Conservation (phyloP, 2,329 filamentous ascomycete genomes). For the Phaeosphaeriaceae sp. region DNA sequence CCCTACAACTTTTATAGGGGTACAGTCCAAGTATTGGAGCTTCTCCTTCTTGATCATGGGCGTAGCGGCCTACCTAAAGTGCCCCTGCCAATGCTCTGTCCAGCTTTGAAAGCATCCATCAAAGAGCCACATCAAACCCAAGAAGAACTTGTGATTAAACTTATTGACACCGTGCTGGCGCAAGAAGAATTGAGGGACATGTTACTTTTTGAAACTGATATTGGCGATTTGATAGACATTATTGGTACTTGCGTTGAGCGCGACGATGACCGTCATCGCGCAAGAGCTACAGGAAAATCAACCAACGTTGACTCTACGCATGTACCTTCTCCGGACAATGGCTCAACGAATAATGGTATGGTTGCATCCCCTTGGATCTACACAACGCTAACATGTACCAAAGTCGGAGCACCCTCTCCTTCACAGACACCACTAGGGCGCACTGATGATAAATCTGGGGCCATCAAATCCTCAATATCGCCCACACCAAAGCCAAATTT, state of each 20-base stretch:
- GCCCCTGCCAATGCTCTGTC: conserved; percentile 42
- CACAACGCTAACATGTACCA: neutral
- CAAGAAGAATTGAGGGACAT: conserved; percentile 61
- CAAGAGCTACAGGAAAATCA: conserved; percentile 11
- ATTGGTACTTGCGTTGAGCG: conserved; percentile 59
- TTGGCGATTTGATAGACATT: conserved; percentile 66
- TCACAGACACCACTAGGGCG: conserved; percentile 18
- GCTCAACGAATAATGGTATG: neutral
- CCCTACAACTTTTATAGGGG: conserved; percentile 37
- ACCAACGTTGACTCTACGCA: neutral
- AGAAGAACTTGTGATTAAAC: conserved; percentile 59
- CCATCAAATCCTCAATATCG: neutral
- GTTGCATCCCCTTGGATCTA: neutral
- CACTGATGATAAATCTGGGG: conserved; percentile 13
- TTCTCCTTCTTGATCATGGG: conserved; percentile 42
- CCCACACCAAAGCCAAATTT: conserved; percentile 5
- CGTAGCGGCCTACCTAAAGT: conserved; percentile 42
- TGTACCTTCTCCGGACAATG: neutral
- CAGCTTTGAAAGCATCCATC: conserved; percentile 42
- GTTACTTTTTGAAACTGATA: conserved; percentile 70
- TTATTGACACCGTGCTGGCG: conserved; percentile 49
- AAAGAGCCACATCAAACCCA: conserved; percentile 33
- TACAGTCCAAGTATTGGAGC: conserved; percentile 38
- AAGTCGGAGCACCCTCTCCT: conserved; percentile 9
- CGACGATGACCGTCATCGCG: conserved; percentile 32